Conservation (phyloP, 2,329 filamentous ascomycete species). For the Colletotrichum navitas region DNA sequence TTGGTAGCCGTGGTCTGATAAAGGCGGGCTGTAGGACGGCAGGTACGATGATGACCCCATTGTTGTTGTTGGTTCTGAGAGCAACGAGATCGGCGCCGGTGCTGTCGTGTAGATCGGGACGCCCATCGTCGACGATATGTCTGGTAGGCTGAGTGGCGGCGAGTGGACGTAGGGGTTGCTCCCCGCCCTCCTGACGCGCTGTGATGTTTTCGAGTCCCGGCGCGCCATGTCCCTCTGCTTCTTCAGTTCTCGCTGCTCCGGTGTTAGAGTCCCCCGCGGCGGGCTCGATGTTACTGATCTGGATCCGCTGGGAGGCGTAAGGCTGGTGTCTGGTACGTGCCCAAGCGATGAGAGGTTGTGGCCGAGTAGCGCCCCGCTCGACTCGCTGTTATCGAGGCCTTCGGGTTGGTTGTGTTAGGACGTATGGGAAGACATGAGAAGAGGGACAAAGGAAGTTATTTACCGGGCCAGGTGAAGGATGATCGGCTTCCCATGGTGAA, state of each 20-base stretch:
- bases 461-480: constrained; percentile 65
- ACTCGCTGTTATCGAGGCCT: constrained; percentile 49
- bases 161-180: constrained; percentile 58
- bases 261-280: constrained; percentile 64
- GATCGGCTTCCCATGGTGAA: constrained; percentile 66
- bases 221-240: constrained; percentile 71
- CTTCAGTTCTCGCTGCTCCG: constrained; percentile 73
- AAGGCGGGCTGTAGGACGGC: constrained; percentile 62
- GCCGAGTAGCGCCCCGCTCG: constrained; percentile 52
- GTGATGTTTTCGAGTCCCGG: constrained; percentile 67
- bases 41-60: constrained; percentile 60
- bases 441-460: constrained; percentile 30
- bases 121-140: constrained; percentile 56
- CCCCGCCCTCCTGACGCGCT: constrained; percentile 64
- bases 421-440: neutral
- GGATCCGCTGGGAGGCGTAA: constrained; percentile 63
- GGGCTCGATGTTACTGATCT: constrained; percentile 71
- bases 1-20: constrained; percentile 58
- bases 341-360: constrained; percentile 62
- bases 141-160: constrained; percentile 58
- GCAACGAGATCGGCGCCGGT: constrained; percentile 62
- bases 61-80: constrained; percentile 62
- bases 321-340: constrained; percentile 61
- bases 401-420: constrained; percentile 30
- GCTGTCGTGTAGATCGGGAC: constrained; percentile 66